Conservation (phyloP, 1,139 yeast species). For the Scheffersomyces insectosa region DNA sequence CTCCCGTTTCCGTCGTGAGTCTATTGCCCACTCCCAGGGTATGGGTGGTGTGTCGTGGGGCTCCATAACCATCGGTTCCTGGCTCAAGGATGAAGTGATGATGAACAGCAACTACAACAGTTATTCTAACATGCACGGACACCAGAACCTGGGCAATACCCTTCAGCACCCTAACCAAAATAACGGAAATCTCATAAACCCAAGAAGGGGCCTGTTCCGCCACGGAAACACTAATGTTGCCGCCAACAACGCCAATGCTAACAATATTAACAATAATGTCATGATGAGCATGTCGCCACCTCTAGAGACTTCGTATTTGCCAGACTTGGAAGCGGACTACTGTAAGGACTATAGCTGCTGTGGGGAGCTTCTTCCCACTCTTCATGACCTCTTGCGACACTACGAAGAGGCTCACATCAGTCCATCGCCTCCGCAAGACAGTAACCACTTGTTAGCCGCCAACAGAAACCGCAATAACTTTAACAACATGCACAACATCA, state of each 20-base stretch:
- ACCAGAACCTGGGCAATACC: constrained; percentile 13
- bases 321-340: constrained; percentile 91
- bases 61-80: constrained; percentile 88
- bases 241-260: constrained; percentile 17
- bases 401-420: constrained; percentile 96
- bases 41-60: constrained; percentile 99
- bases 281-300: constrained; percentile 61
- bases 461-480: constrained; percentile 38
- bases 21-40: constrained; percentile 94
- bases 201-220: constrained; percentile 46
- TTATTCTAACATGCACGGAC: constrained; percentile 14
- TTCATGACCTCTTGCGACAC: constrained; percentile 90
- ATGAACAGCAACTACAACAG: constrained; percentile 35
- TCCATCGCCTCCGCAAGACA: constrained; percentile 59
- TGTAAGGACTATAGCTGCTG: constrained; percentile 97
- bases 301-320: constrained; percentile 73
- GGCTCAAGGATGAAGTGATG: constrained; percentile 93
- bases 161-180: constrained; percentile 10
- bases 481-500: constrained; percentile 48
- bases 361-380: constrained; percentile 85
- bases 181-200: constrained; percentile 37
- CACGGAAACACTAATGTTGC: constrained; percentile 20
- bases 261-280: constrained; percentile 12
- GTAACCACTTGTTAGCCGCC: constrained; percentile 32
- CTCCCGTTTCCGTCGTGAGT: constrained; percentile 66